Evolutionary conservation across 139 green algal species (phyloP).

Genomic region (Monoraphidium neglectum): DNA sequence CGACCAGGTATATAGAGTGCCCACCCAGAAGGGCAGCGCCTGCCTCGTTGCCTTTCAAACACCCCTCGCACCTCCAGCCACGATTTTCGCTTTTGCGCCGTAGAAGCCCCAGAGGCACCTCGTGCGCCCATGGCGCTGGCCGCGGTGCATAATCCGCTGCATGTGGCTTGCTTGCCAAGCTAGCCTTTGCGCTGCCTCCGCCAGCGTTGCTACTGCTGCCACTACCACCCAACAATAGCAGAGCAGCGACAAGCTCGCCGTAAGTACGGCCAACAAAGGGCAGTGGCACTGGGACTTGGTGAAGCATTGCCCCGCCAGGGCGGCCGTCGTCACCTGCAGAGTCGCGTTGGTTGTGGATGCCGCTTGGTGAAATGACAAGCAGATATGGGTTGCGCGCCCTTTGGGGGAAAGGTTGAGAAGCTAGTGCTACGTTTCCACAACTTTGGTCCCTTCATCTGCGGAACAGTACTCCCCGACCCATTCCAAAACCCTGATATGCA

Average conservation of each 20-base stretch:
- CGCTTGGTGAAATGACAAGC: neutral
- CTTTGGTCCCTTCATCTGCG: neutral
- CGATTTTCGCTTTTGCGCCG: constrained; percentile 27
- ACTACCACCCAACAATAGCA: constrained; percentile 23
- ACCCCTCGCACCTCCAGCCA: constrained; percentile 8
- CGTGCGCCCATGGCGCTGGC: neutral
- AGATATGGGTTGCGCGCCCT: neutral
- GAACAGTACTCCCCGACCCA: neutral
- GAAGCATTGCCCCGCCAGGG: constrained; percentile 58
- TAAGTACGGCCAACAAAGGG: constrained; percentile 60
- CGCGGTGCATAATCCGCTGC: too few relatives aligned
- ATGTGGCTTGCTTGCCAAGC: too few relatives aligned
- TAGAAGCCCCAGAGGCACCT: constrained; percentile 17
- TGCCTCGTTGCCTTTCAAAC: too few relatives aligned
- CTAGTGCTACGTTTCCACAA: neutral
- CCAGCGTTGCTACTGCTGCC: neutral
- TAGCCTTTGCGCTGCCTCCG: neutral
- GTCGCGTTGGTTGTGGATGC: neutral
- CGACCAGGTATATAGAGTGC: too few relatives aligned
- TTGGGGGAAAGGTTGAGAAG: neutral
- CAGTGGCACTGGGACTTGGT: constrained; percentile 50
- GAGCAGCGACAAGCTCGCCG: constrained; percentile 54
- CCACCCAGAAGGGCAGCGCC: too few relatives aligned
- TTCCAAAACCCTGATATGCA: neutral
- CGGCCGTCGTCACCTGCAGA: constrained; percentile 55